Base-by-base conservation (phyloP, 1,284 basidiomycete genomes). In the Leccinum pachyderme region DNA sequence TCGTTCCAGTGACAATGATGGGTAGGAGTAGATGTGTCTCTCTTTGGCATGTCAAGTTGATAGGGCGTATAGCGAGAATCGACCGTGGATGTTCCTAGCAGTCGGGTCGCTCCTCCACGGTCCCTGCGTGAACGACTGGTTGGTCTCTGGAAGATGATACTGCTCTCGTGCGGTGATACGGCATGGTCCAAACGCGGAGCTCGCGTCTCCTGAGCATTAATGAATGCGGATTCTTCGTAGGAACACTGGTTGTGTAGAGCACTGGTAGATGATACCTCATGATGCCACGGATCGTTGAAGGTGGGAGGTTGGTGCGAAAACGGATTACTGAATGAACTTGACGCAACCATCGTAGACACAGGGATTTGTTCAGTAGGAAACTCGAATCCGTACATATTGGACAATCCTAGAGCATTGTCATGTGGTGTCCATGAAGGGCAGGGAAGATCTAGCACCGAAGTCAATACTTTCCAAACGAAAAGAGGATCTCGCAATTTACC, bases 1-100 rank as follows among this genome's bases (percentile, higher is more conserved):
- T 53, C 33, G 9, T 15, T 13, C 64, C 64, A 66, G 1, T 33
- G 61, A 9, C 64, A 66, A 12, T 27, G 15, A 13, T 60, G 32
- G 3, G 15, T 2, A 7, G 37, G 18, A 4, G 33, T 2, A 3
- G 31, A 31, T 1, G 18, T 18, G 18, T 47, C 22, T 11, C 18
- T 18, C 33, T 27, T 25, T 1, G 31, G 45, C 1, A 8, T 5
- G 18, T 9, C 2, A 7, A 33, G 12, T 4, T 41, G 8, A 49
- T 35, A 65, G 25, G 63, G 66, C 12, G 43, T 11, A 9, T 52
- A 18, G 3, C 49, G 62, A 4, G 51, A 25, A 9, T 11, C 33
- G 24, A 49, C 13, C 7, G n/a, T n/a, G 3, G 61, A 37, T 13
- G 4, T 44, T 2, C 7, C 2, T 11, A 6, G 8, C 6, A 8